A percentile compares a stretch with the other conserved stretches of the same genome.
phyloP scores from a whole-genome alignment of 2,329 filamentous ascomycete genomes.

The Xylaria polymorpha region DNA sequence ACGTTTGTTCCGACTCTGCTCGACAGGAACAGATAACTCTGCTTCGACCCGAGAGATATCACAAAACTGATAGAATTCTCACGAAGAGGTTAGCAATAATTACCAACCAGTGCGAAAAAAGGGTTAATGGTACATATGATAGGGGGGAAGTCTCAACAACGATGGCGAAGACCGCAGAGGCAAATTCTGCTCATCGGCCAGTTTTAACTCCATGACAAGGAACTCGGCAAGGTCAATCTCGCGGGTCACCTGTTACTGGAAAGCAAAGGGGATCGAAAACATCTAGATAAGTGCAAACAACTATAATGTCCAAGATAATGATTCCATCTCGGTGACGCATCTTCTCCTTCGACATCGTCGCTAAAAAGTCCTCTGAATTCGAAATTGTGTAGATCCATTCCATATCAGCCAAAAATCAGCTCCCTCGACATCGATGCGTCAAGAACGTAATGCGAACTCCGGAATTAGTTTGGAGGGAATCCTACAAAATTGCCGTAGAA shows the following conservation, averaged over 20 bases:
- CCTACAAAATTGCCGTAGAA: neutral
- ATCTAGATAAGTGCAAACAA: neutral
- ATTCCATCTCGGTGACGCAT: too few species aligned
- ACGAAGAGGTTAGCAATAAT: neutral
- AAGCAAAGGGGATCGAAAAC: neutral
- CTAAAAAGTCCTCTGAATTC: neutral
- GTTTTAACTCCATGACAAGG: neutral
- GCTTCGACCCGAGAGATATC: neutral
- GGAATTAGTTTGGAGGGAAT: neutral
- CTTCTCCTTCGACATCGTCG: too few species aligned
- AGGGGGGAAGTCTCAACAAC: neutral
- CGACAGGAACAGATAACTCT: neutral
- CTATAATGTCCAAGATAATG: too few species aligned
- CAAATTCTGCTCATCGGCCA: neutral
- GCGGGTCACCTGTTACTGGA: neutral
- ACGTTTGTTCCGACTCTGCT: neutral
- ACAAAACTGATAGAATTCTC: neutral
- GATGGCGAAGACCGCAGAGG: neutral
- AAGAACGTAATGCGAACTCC: neutral
- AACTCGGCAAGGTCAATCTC: neutral
- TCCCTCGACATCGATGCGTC: neutral
- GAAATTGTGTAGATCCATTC: neutral
- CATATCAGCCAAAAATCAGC: neutral
- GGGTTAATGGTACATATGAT: neutral
- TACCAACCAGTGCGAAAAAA: neutral